Conservation (phyloP, 2,329 filamentous ascomycete genomes). For the Bipolaris sorokiniana region DNA sequence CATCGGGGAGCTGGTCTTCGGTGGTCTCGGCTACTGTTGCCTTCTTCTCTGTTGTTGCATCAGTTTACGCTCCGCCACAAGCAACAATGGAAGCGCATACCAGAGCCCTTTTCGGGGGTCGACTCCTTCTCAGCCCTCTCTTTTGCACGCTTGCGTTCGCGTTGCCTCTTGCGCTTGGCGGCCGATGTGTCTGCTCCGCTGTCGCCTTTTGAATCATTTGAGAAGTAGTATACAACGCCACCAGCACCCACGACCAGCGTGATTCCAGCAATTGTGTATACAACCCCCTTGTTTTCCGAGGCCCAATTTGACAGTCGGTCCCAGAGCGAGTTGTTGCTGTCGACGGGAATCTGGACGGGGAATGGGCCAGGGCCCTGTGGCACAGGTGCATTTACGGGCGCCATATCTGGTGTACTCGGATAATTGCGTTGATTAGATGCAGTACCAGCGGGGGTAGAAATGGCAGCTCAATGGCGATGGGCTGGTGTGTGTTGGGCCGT, state of each 20-base stretch:
- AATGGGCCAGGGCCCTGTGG: conserved; percentile 44
- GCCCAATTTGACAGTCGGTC: conserved; percentile 91
- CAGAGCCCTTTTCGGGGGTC: conserved; percentile 50
- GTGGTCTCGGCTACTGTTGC: conserved; percentile 45
- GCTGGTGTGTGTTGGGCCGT: conserved; percentile 19
- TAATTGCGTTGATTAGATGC: conserved; percentile 12
- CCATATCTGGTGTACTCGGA: conserved; percentile 33
- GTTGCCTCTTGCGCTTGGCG: conserved; percentile 80
- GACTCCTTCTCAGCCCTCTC: conserved; percentile 64
- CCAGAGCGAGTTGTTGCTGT: conserved; percentile 71
- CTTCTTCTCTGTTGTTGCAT: conserved; percentile 45
- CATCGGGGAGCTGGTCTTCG: conserved; percentile 57
- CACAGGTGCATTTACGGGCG: conserved; percentile 35
- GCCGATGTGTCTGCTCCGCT: conserved; percentile 39
- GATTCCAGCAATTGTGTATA: conserved; percentile 95
- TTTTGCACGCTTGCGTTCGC: conserved; percentile 87
- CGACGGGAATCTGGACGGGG: conserved; percentile 45
- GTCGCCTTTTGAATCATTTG: conserved; percentile 55
- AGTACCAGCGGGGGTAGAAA: conserved; percentile 2
- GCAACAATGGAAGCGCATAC: conserved; percentile 22
- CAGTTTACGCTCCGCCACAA: conserved; percentile 19
- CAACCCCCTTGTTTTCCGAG: conserved; percentile 91
- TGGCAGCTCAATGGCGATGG: conserved; percentile 24
- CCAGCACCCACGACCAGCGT: conserved; percentile 90
- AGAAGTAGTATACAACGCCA: conserved; percentile 89